Base-by-base conservation (phyloP, 495 filamentous ascomycete genomes). In the Trichoderma asperelloides region DNA sequence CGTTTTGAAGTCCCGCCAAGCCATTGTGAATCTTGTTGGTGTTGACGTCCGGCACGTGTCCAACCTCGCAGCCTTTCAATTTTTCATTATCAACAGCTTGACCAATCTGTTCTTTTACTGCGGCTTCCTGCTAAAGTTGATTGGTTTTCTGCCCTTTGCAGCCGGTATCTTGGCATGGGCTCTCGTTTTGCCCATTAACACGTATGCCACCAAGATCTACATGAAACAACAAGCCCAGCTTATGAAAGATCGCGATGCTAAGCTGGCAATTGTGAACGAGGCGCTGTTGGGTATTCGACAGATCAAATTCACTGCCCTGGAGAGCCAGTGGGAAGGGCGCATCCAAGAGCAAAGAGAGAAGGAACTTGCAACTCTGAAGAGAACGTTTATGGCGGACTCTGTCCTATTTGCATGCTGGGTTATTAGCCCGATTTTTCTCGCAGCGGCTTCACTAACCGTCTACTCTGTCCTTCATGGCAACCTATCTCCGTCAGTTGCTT, bases 281-380 rank as follows among this genome's bases (percentile, higher is more conserved):
- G 91, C 89, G 1, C 77, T 96, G 0, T 87, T 91, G 69, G 92
- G 88, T 43, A 94, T 96, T 66, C 84, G 92, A 7, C 92, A 96
- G 72, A 91, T 96, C 74, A 96, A 96, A 70, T 93, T 96, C 70
- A 90, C 90, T 0, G 91, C 91, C 12, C 74, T 91, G n/a, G 92
- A 96, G 72, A 74, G 79, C 18, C 85, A 90, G 68, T 96, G 92
- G 92, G 84, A 93, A 75, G 76, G 81, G n/a, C 88, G 86, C 66
- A 91, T 96, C 65, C 73, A 78, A n/a, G 79, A 79, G 8, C 84
- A 86, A 28, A 82, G 92, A 70, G 82, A 85, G 15, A 80, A 81
- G 30, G 92, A 96, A 71, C 83, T 96, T 0, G 66, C 69, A 0
- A 84, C 83, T 2, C 79, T 90, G 45, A 90, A 90, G 86, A 81